Conservation (phyloP, 169 alveolate genomes). For the Prorocentrum cordatum region DNA sequence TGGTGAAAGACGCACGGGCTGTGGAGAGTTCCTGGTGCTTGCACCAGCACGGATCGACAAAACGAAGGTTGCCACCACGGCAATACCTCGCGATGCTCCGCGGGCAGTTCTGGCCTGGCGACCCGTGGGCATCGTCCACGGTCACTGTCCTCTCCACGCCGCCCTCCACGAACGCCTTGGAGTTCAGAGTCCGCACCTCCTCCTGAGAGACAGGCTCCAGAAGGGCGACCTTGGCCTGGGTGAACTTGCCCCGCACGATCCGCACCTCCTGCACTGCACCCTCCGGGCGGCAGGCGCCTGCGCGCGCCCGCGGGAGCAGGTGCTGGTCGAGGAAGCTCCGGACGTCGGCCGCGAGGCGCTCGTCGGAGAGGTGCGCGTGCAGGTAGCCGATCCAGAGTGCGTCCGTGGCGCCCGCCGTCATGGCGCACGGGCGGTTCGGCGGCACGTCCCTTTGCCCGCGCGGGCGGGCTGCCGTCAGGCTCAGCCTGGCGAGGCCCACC, state of each 20-base stretch:
- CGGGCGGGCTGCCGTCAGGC: too few relatives aligned
- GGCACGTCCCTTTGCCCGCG: too few relatives aligned
- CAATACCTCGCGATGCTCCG: not conserved
- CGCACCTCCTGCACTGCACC: too few relatives aligned
- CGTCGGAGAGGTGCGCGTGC: not conserved
- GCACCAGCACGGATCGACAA: not conserved
- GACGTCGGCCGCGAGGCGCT: not conserved
- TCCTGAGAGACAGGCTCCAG: not conserved
- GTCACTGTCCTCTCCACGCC: not conserved
- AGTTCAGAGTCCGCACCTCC: not conserved
- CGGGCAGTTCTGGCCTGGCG: not conserved
- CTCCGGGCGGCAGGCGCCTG: too few relatives aligned
- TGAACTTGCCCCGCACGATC: not conserved
- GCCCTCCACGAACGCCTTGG: not conserved
- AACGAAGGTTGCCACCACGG: not conserved
- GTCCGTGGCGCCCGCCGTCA: not conserved
- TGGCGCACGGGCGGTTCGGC: not conserved
- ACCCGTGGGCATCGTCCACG: not conserved
- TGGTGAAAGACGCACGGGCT: not conserved
- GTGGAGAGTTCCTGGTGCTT: not conserved
- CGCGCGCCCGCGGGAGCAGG: too few relatives aligned
- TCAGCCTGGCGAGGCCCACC: too few relatives aligned
- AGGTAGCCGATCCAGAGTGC: not conserved
- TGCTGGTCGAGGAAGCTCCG: not conserved
- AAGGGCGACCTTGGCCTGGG: not conserved